Percentiles rank a stretch among this genome's conserved stretches.
Evolutionary conservation across 768 basidiomycete species (phyloP).

Genomic region (Suillus tomentosus): DNA sequence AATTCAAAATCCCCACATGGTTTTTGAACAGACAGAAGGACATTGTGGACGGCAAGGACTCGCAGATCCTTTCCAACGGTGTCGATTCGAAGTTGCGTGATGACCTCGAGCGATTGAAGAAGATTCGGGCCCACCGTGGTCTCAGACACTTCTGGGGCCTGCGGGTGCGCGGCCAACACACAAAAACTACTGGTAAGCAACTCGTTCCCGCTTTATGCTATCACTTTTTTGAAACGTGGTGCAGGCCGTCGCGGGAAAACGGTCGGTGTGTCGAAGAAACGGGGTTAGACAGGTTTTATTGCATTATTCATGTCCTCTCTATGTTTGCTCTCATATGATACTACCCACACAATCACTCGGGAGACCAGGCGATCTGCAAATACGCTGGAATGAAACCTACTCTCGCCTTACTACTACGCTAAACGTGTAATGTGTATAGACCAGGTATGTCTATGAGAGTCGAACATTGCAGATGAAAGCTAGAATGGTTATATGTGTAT

Average conservation of each 20-base stretch:
- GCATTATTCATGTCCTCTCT: constrained; percentile 1
- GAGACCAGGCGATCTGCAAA: neutral
- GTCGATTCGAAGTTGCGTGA: constrained; percentile 99
- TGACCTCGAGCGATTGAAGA: constrained; percentile 97
- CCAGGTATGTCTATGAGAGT: neutral
- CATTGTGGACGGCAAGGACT: constrained; percentile 95
- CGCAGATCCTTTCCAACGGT: constrained; percentile 92
- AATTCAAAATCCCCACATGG: constrained; percentile 99
- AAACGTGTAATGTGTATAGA: neutral
- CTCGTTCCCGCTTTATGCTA: neutral
- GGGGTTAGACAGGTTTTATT: constrained; percentile 43
- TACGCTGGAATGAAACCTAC: neutral
- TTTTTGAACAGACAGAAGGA: constrained; percentile 99
- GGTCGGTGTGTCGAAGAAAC: constrained; percentile 95
- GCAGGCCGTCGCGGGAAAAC: constrained; percentile 93
- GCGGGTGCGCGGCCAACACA: constrained; percentile 97
- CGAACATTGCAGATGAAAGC: neutral
- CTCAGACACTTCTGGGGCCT: constrained; percentile 92
- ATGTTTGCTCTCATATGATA: constrained; percentile 2
- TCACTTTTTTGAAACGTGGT: constrained; percentile 6
- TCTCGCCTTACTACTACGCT: neutral
- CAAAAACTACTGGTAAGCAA: constrained; percentile 90
- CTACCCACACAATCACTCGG: neutral
- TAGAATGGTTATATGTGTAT: neutral
- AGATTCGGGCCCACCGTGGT: constrained; percentile 96